These are phyloP conservation scores for Penicillium soppii DNA, from an alignment of 495 filamentous ascomycete species.

Conservation along the genomic window DNA sequence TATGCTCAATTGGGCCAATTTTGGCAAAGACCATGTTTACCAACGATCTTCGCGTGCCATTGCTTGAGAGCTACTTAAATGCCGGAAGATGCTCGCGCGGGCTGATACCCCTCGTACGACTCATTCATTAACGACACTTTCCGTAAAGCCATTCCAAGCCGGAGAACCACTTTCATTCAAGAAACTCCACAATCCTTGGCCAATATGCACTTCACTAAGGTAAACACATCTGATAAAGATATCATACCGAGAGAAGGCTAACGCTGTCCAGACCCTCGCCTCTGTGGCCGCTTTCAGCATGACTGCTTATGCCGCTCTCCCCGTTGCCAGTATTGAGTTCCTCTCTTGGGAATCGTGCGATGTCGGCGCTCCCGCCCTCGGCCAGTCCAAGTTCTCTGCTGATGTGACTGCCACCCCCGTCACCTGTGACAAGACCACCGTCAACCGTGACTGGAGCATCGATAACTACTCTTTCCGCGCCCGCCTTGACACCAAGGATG, in stretches of 20 bases:
- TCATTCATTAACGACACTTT: not conserved
- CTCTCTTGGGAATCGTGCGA: conserved; percentile 26
- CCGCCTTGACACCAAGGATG: conserved; percentile 22
- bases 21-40: conserved; percentile 10
- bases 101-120: no score
- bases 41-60: conserved; percentile 8
- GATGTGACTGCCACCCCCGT: conserved; percentile 13
- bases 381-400: conserved; percentile 17
- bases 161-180: conserved; percentile 3
- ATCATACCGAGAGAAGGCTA: not conserved
- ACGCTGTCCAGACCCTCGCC: conserved; percentile 15
- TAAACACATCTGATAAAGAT: not conserved
- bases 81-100: not conserved
- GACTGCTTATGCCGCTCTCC: conserved; percentile 18
- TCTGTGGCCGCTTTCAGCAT: conserved; percentile 21
- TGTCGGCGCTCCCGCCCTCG: conserved; percentile 11
- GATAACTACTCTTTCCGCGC: conserved; percentile 25
- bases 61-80: conserved; percentile 16
- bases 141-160: conserved; percentile 4
- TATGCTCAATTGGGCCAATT: not conserved
- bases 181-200: not conserved
- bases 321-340: conserved; percentile 23
- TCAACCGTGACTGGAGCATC: conserved; percentile 27
- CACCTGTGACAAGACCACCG: conserved; percentile 24
- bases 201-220: conserved; percentile 20